Conservation (phyloP, 768 basidiomycete species). For the Amanita rimosa region DNA sequence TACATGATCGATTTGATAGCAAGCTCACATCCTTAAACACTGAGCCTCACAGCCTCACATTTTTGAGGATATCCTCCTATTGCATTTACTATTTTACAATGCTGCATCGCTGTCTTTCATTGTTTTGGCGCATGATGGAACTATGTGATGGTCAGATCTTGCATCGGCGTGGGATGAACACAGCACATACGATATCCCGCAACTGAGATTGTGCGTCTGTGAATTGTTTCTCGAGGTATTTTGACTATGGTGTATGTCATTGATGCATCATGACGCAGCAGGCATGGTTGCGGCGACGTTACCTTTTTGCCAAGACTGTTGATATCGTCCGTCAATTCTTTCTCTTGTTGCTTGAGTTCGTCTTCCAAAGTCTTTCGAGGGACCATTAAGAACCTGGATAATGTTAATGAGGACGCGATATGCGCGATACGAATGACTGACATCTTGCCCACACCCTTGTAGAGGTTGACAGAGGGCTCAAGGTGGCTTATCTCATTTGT, state of each 20-base stretch:
- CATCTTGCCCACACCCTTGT: constrained; percentile 97
- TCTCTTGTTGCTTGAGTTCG: constrained; percentile 67
- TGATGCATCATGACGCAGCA: not conserved
- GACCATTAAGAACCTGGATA: constrained; percentile 77
- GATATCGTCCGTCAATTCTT: constrained; percentile 77
- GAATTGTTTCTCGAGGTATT: constrained; percentile 90
- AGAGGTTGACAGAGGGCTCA: constrained; percentile 67
- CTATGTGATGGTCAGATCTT: constrained; percentile 19
- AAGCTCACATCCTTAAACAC: too few species aligned
- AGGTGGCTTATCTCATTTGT: constrained; percentile 70
- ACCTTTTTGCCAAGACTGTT: constrained; percentile 81
- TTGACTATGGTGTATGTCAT: constrained; percentile 50
- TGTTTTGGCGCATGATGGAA: constrained; percentile 44
- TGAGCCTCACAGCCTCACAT: too few species aligned
- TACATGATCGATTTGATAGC: too few species aligned
- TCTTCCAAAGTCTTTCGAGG: constrained; percentile 72
- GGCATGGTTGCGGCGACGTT: not conserved
- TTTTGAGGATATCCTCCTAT: too few species aligned
- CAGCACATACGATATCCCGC: constrained; percentile 61
- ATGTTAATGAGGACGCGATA: not conserved
- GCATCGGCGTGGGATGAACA: not conserved
- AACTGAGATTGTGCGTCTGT: constrained; percentile 83
- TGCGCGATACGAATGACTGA: constrained; percentile 22
- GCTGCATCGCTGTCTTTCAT: constrained; percentile 10
- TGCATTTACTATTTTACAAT: not conserved